phyloP scores from a whole-genome alignment of 345 rosid genomes.

The Fremontodendron californicum region DNA sequence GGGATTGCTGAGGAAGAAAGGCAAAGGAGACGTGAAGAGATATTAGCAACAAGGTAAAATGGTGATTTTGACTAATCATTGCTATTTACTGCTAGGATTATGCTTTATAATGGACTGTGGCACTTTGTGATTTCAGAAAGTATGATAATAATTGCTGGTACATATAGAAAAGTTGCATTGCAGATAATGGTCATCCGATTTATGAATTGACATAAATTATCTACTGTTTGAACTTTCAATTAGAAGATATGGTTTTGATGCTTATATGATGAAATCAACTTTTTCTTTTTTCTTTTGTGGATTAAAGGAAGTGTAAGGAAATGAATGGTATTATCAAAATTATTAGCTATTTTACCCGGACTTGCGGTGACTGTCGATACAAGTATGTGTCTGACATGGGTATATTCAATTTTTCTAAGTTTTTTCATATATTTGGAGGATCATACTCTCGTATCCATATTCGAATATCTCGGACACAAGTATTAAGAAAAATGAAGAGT shows the following conservation, averaged over 20 bases:
- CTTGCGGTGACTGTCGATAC: too few relatives aligned
- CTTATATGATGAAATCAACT: not conserved
- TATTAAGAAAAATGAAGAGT: too few relatives aligned
- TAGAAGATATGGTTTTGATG: not conserved
- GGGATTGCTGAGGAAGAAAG: slow-evolving; percentile 89
- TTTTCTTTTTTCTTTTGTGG: not conserved
- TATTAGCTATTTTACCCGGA: too few relatives aligned
- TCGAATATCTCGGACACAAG: too few relatives aligned
- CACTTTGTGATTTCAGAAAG: not conserved
- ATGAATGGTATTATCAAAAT: not conserved
- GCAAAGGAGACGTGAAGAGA: slow-evolving; percentile 78
- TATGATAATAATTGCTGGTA: not conserved
- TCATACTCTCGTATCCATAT: too few relatives aligned
- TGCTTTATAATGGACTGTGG: not conserved
- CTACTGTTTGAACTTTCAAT: not conserved
- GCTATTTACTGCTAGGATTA: not conserved
- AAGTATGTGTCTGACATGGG: too few relatives aligned
- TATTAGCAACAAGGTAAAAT: slow-evolving; percentile 76
- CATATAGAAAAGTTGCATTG: not conserved
- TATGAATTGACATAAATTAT: not conserved
- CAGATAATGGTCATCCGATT: not conserved
- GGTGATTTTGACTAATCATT: not conserved
- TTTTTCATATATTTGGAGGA: too few relatives aligned
- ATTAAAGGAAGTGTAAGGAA: not conserved
- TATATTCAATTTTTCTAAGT: too few relatives aligned